phyloP scores from a whole-genome alignment of 495 filamentous ascomycete genomes.

The Neurospora tetraspora region DNA sequence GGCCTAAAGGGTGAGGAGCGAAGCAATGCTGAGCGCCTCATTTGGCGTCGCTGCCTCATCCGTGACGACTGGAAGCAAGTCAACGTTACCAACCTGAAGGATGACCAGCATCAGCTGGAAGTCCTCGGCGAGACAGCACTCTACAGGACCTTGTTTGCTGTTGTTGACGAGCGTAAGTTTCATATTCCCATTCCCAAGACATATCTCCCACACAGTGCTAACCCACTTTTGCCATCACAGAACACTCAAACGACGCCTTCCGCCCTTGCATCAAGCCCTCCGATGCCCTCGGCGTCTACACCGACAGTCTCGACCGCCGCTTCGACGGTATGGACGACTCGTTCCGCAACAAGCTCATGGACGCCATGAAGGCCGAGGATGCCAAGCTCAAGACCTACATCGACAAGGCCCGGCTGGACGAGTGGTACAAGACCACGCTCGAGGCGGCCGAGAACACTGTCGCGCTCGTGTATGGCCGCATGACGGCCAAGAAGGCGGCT shows the following conservation, averaged over 20 bases:
- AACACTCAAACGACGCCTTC: constrained; percentile 25
- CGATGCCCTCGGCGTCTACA: constrained; percentile 43
- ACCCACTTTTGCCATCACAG: constrained; percentile 12
- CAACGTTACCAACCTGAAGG: constrained; percentile 44
- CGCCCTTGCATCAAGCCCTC: constrained; percentile 34
- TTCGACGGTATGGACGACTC: constrained; percentile 37
- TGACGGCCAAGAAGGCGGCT: constrained; percentile 2
- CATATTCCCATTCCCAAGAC: not conserved
- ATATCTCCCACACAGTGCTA: not conserved
- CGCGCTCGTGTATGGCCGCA: constrained; percentile 1
- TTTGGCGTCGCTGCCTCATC: constrained; percentile 77
- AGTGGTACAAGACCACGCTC: constrained; percentile 36
- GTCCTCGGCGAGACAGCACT: constrained; percentile 38
- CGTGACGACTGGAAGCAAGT: constrained; percentile 65
- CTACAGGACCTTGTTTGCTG: constrained; percentile 38
- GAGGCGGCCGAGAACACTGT: constrained; percentile 24
- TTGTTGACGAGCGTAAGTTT: constrained; percentile 35
- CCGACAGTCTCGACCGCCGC: constrained; percentile 41
- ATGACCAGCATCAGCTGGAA: constrained; percentile 35
- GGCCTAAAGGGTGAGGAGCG: constrained; percentile 43
- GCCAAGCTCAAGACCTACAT: constrained; percentile 39
- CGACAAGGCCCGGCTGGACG: constrained; percentile 48
- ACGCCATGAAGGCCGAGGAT: constrained; percentile 47
- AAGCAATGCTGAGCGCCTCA: constrained; percentile 51
- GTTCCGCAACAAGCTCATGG: constrained; percentile 40